Evolutionary conservation across 495 filamentous ascomycete species (phyloP).

Genomic region (Hypoxylon trugodes): DNA sequence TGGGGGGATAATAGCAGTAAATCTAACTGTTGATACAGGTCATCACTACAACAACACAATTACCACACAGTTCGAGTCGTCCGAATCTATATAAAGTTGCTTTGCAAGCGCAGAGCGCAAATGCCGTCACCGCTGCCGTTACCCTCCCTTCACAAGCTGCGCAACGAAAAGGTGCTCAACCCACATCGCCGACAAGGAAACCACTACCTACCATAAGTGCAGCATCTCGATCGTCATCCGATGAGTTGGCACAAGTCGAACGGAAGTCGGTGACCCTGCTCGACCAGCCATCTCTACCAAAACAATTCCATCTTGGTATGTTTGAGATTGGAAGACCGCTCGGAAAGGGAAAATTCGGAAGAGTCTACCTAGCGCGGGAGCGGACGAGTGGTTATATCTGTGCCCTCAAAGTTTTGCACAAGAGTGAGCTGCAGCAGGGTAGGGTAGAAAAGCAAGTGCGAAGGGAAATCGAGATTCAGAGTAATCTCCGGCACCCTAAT

Average conservation of each 20-base stretch:
- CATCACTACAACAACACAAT: constrained; percentile 63
- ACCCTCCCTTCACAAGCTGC: constrained; percentile 72
- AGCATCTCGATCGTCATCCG: constrained; percentile 57
- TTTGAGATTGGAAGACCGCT: constrained; percentile 97
- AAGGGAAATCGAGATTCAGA: constrained; percentile 97
- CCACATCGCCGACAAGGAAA: constrained; percentile 48
- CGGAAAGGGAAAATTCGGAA: constrained; percentile 96
- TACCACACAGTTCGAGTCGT: constrained; percentile 67
- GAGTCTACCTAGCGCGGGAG: constrained; percentile 95
- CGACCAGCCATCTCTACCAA: constrained; percentile 68
- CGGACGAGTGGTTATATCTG: constrained; percentile 90
- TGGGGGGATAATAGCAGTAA: not conserved
- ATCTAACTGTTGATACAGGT: constrained; percentile 53
- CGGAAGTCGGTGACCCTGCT: constrained; percentile 61
- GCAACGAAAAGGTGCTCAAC: constrained; percentile 54
- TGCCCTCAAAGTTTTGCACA: constrained; percentile 95
- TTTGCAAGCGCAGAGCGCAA: constrained; percentile 70
- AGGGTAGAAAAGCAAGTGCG: constrained; percentile 94
- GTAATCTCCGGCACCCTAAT: constrained; percentile 94
- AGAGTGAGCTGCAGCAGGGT: constrained; percentile 89
- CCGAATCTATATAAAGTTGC: constrained; percentile 83
- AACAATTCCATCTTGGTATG: constrained; percentile 94
- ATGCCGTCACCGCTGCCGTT: constrained; percentile 66
- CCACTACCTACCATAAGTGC: constrained; percentile 47
- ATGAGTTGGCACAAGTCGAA: constrained; percentile 61